Base-by-base conservation (phyloP, 805 yeast species). In the Metschnikowia matae region DNA sequence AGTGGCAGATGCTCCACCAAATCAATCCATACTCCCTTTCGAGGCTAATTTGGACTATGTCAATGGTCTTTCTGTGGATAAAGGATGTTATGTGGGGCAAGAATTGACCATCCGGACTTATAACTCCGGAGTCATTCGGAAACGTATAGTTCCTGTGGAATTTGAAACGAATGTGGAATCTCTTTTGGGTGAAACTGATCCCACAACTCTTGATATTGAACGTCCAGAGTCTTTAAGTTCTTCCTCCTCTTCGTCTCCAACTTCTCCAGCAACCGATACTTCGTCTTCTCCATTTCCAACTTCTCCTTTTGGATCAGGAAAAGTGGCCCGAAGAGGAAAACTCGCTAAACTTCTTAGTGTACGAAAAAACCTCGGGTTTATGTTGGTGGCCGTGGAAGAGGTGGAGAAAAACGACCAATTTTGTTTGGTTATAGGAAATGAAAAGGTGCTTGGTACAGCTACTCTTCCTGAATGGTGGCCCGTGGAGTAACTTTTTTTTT, bases 31-130 rank as follows among this genome's bases (percentile, higher is more conserved):
- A 11, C 69, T 94, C 3, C 99, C 99, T 1, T 78, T 94, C 58
- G 98, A 94, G 58, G 75, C 81, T 52, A 88, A 89, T 63, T 70
- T 91, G 56, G 99, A 94, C 66, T 82, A 78, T 59, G 80, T 82
- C 69, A 85, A 87, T 56, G 96, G 92, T 0, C 75, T 94, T 13
- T 89, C 92, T 48, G 81, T 85, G 46, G 85, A 89, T 55, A 94
- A 94, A 66, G 99, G 99, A 1, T 94, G 99, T 64, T 94, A 94
- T 60, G 84, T 89, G 14, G 99, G 99, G 1, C 99, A 94, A 67
- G 99, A 94, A 64, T 73, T 94, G 46, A 91, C 97, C 0, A 89
- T 91, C 15, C 78, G 99, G 59, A 85, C 97, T 0, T 84, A 78
- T 61, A 88, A 87, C 53, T 83, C 85, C 32, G 96, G 97, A 3